phyloP scores from a whole-genome alignment of 75 land plant genomes.

The Cryptomeria japonica region DNA sequence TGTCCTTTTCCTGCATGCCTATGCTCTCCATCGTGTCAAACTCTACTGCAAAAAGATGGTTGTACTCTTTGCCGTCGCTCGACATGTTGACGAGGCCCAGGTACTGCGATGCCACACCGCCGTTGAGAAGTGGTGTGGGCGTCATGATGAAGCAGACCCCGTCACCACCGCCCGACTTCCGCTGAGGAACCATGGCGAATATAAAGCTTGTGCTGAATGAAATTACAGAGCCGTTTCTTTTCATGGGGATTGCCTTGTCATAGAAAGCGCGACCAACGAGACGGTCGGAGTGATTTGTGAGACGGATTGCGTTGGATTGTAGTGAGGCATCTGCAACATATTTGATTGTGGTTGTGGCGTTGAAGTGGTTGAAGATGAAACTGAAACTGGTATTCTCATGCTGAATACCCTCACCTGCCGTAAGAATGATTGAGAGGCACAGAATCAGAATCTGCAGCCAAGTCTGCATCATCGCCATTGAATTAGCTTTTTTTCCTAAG shows the following conservation, averaged over 20 bases:
- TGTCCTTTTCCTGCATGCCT: slow-evolving; percentile 26
- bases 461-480: no score
- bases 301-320: not conserved
- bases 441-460: no score
- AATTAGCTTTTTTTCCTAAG: no score
- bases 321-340: not conserved
- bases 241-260: not conserved
- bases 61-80: slow-evolving; percentile 16
- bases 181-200: no score
- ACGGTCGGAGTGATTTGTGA: not conserved
- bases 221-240: not conserved
- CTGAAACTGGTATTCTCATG: not conserved
- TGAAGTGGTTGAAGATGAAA: not conserved
- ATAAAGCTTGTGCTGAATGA: no score
- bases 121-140: not conserved
- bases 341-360: not conserved
- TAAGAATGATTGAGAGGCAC: no score
- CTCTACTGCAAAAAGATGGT: slow-evolving; percentile 58
- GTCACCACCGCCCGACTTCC: slow-evolving; percentile 20
- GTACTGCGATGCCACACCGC: slow-evolving; percentile 30
- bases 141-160: slow-evolving; percentile 40
- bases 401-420: no score
- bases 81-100: slow-evolving; percentile 29
- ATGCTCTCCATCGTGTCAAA: slow-evolving; percentile 40
- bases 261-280: not conserved